These are phyloP conservation scores for Eucommia ulmoides DNA, from an alignment of 257 asterid genomes.

Conservation along the genomic window DNA sequence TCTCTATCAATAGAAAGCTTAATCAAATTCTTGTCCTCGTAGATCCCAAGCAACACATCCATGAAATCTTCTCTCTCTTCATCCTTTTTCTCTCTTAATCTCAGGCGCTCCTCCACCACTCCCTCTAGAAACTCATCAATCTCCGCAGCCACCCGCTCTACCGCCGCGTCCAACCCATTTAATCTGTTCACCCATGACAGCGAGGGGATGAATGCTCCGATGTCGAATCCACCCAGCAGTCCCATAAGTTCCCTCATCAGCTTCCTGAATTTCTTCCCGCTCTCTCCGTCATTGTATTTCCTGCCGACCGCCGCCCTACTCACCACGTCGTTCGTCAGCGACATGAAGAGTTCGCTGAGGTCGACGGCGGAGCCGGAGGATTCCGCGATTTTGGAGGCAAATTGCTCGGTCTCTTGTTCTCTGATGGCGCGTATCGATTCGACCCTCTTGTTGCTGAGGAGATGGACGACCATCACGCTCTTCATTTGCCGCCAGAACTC, in stretches of 20 bases:
- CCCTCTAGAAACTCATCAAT: conserved; percentile 27
- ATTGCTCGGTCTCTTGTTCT: not conserved
- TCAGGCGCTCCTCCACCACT: no score
- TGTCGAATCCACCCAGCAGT: conserved; percentile 14
- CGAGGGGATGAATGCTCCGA: conserved; percentile 32
- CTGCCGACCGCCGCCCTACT: conserved; percentile 9
- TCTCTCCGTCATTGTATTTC: conserved; percentile 16
- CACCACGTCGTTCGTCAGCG: conserved; percentile 16
- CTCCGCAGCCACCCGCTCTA: conserved; percentile 16
- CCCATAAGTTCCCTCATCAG: conserved; percentile 13
- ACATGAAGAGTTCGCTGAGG: conserved; percentile 13
- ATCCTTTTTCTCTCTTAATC: conserved; percentile 7
- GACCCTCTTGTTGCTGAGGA: conserved; percentile 5
- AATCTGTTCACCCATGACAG: conserved; percentile 22
- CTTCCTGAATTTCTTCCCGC: conserved; percentile 18
- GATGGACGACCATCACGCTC: not conserved
- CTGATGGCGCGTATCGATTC: not conserved
- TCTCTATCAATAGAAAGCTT: conserved; percentile 11
- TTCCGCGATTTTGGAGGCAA: not conserved
- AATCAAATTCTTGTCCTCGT: conserved; percentile 1
- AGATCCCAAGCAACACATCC: not conserved
- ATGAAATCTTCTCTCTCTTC: not conserved
- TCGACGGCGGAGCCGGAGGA: not conserved
- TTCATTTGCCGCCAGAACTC: not conserved
- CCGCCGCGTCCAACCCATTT: conserved; percentile 19